Evolutionary conservation across 176 grass and related monocot species (phyloP).

Genomic region (Canna indica): DNA sequence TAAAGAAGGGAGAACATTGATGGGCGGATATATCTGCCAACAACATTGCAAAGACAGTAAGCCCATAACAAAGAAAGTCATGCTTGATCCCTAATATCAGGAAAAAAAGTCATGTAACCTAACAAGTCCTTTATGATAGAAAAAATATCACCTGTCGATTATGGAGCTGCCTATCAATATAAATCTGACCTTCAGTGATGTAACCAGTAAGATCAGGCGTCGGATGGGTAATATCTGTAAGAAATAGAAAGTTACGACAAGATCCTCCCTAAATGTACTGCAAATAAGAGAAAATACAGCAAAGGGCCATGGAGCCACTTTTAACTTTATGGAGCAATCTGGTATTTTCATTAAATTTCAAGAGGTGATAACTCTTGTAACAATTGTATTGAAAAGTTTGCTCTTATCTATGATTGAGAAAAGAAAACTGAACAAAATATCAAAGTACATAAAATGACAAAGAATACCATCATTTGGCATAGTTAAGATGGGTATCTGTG

Average conservation of each 20-base stretch:
- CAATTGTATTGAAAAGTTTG: too few relatives aligned
- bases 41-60: neutral
- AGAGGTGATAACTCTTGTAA: too few relatives aligned
- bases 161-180: conserved; percentile 82
- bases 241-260: neutral
- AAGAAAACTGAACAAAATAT: neutral
- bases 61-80: neutral
- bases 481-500: conserved; percentile 88
- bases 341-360: too few relatives aligned
- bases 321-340: too few relatives aligned
- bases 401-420: too few relatives aligned
- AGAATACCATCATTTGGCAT: conserved; percentile 90
- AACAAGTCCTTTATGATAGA: neutral
- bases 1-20: conserved; percentile 95
- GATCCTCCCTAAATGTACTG: neutral
- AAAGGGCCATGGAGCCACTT: too few relatives aligned
- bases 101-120: neutral
- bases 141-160: conserved; percentile 63
- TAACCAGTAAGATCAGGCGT: conserved; percentile 93
- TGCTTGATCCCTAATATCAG: neutral
- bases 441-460: conserved; percentile 8
- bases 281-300: neutral
- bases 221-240: conserved; percentile 88
- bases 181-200: conserved; percentile 92
- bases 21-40: conserved; percentile 95